Evolutionary conservation across 2,329 filamentous ascomycete species (phyloP), one percentile per base, ranked within the genome.

Genomic region (Coccinonectria pachysandricola): DNA sequence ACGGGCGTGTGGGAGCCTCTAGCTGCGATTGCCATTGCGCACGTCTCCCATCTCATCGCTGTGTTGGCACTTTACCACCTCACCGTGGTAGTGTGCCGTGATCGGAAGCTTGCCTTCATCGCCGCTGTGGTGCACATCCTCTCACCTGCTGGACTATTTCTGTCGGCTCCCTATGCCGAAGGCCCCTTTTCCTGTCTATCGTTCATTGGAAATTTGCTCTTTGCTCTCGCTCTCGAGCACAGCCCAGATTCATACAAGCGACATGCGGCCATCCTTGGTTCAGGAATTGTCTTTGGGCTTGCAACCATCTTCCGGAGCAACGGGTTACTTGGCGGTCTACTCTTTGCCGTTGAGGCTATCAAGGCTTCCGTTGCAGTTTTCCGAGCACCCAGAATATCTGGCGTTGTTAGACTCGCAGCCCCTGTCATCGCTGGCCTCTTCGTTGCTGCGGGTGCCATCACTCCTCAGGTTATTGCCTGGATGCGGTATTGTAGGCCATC

Each of bases 151-250:
- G 88, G 88, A 1, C 57, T 95, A 3, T 96, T 98, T 49, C 69
- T 98, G 11, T 87, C 80, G 0, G 79, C 87, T 0, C 85, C 88
- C 0, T 93, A 91, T 52, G 69, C 75, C 7, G 91, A 98, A 58
- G 75, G 80, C 36, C 53, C 78, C 0, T 95, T 86, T 53, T 76
- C 88, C 0, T 62, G 82, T 12, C 60, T 94, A 17, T 81, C 80
- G 20, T 83, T 95, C 43, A 41, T 65, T 1, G 91, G 85, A 1
- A 76, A 75, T 44, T 65, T 81, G 15, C 51, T 79, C 24, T 91
- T 88, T 49, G 69, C 71, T 2, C 62, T 65, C 22, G 60, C 61
- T 44, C 20, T 51, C 18, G 40, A 35, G 27, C 36, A 39, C 22
- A 50, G 47, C 25, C 35, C 25, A 19, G 39, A 31, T 2, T 48